Percentiles rank a stretch among this genome's conserved stretches.
Evolutionary conservation across 2,329 filamentous ascomycete genomes (phyloP).

Genomic region (Tolypocladium inflatum): DNA sequence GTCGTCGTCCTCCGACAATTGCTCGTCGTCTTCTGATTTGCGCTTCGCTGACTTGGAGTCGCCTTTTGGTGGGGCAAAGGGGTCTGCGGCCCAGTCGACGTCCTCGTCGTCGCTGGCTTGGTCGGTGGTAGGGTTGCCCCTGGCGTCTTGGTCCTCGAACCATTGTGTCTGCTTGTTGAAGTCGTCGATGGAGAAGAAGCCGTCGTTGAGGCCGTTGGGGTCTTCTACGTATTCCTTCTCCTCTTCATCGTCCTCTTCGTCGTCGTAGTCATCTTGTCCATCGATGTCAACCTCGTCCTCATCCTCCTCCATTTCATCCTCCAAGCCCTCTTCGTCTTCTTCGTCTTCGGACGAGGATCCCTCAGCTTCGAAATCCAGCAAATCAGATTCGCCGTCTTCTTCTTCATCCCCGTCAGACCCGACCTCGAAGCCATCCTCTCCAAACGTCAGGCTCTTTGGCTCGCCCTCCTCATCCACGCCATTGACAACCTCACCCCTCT

Average conservation of each 20-base stretch:
- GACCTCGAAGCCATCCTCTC: conserved; percentile 19
- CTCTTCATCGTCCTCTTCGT: conserved; percentile 27
- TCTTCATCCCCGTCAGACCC: conserved; percentile 19
- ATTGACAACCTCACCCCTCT: conserved; percentile 33
- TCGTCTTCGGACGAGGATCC: conserved; percentile 12
- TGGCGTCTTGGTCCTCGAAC: conserved; percentile 76
- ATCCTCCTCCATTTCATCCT: conserved; percentile 22
- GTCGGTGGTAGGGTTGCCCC: conserved; percentile 66
- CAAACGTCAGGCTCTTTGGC: conserved; percentile 15
- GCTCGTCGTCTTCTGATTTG: conserved; percentile 22
- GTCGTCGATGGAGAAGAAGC: conserved; percentile 94
- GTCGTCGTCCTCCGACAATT: conserved; percentile 40
- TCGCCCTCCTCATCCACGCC: conserved; percentile 20
- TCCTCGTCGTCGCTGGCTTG: conserved; percentile 75
- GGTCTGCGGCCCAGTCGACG: conserved; percentile 79
- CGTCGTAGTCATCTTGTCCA: conserved; percentile 22
- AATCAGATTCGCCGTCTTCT: conserved; percentile 18
- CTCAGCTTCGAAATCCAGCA: conserved; percentile 13
- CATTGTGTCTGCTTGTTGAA: conserved; percentile 93
- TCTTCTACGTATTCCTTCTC: conserved; percentile 44
- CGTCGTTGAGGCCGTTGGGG: conserved; percentile 82
- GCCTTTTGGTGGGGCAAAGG: conserved; percentile 36
- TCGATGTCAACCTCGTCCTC: conserved; percentile 24
- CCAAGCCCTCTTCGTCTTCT: conserved; percentile 19
- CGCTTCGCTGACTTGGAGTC: conserved; percentile 13